These are phyloP conservation scores for Baorangia bicolor DNA, from an alignment of 768 basidiomycete genomes.

Conservation along the genomic window DNA sequence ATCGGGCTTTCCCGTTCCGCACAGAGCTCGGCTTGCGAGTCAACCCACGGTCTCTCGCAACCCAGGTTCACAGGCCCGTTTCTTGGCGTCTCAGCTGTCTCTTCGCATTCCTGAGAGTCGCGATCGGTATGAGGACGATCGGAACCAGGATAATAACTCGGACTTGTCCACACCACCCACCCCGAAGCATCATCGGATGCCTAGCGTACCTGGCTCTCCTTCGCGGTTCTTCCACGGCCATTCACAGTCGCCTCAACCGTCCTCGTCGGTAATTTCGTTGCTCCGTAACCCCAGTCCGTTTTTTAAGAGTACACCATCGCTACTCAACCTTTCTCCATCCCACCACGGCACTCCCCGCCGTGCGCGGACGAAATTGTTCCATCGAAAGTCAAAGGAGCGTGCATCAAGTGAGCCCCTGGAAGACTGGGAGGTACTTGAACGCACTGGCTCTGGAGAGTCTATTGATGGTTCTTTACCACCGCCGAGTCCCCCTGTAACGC, in stretches of 20 bases:
- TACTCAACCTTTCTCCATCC: conserved; percentile 32
- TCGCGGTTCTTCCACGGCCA: conserved; percentile 32
- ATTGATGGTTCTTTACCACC: conserved; percentile 22
- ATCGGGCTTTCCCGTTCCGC: conserved; percentile 17
- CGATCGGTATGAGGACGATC: conserved; percentile 34
- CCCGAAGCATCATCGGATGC: conserved; percentile 32
- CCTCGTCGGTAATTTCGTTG: conserved; percentile 34
- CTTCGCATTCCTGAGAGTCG: conserved; percentile 34
- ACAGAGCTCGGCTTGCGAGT: conserved; percentile 32
- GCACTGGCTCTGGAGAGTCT: conserved; percentile 26
- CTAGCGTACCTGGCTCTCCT: conserved; percentile 31
- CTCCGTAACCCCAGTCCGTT: conserved; percentile 36
- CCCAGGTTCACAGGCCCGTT: conserved; percentile 31
- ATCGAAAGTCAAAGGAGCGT: conserved; percentile 36
- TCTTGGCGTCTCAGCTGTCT: conserved; percentile 34
- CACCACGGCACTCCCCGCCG: conserved; percentile 31
- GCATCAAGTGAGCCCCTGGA: conserved; percentile 34
- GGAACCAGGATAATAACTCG: conserved; percentile 30
- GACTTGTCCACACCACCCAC: conserved; percentile 33
- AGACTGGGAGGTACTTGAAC: conserved; percentile 34
- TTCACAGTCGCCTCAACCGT: conserved; percentile 34
- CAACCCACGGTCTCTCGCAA: conserved; percentile 28
- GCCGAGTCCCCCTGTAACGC: conserved; percentile 21
- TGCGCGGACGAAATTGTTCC: conserved; percentile 33
- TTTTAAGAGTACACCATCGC: conserved; percentile 35